phyloP scores from a whole-genome alignment of 768 basidiomycete genomes.

The Lactarius evosmus region DNA sequence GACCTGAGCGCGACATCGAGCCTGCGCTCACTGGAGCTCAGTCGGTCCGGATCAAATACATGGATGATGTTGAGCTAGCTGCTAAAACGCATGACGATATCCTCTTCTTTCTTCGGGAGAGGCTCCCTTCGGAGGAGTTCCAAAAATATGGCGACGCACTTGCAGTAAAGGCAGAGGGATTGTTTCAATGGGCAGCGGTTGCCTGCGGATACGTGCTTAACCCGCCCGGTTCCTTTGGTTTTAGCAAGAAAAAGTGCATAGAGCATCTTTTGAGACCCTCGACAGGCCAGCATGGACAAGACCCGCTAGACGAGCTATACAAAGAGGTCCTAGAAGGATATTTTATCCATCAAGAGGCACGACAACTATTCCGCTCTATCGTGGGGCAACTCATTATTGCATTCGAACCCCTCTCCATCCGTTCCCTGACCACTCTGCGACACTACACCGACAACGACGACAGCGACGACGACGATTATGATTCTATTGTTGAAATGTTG shows the following conservation, averaged over 20 bases:
- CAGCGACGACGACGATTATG: neutral
- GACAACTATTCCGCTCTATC: neutral
- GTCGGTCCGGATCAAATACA: neutral
- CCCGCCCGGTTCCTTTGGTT: neutral
- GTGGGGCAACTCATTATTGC: neutral
- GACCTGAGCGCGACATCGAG: neutral
- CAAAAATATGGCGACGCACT: neutral
- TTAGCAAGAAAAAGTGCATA: neutral
- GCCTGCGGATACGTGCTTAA: neutral
- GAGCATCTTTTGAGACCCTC: neutral
- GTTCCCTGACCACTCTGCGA: neutral
- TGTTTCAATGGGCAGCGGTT: constrained; percentile 5
- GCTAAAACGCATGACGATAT: neutral
- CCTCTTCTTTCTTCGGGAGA: neutral
- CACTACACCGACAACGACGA: neutral
- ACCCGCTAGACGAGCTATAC: neutral
- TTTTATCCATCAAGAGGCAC: neutral
- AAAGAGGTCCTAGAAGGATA: neutral
- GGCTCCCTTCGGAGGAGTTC: neutral
- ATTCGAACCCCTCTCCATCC: neutral
- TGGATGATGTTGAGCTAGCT: neutral
- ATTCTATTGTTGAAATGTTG: neutral
- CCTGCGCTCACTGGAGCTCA: neutral
- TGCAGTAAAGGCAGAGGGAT: neutral
- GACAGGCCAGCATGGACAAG: no score